Percentiles rank a stretch among this genome's conserved stretches.
These are phyloP conservation scores for Epicoccum sorghinum DNA, from an alignment of 2,329 filamentous ascomycete species.

Conservation along the genomic window DNA sequence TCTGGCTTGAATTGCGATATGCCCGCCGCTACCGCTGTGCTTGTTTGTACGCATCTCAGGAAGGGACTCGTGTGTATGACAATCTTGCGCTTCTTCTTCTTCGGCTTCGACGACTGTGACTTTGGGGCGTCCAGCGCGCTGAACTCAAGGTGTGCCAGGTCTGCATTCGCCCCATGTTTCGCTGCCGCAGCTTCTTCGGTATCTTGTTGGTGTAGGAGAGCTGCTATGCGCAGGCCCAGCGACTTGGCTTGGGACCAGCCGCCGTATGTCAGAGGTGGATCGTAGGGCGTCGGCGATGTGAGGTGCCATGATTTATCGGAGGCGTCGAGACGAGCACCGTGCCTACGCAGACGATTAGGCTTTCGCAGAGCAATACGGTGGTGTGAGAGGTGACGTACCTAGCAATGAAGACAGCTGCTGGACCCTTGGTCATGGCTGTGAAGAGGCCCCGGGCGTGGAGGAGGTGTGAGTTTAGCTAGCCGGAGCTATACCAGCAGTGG, in stretches of 20 bases:
- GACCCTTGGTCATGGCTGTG: slow-evolving; percentile 51
- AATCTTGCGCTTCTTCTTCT: slow-evolving; percentile 73
- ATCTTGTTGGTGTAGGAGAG: slow-evolving; percentile 64
- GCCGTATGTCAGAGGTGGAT: slow-evolving; percentile 91
- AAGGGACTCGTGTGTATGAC: slow-evolving; percentile 95
- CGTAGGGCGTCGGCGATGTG: slow-evolving; percentile 90
- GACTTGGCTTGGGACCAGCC: slow-evolving; percentile 88
- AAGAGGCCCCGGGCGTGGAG: slow-evolving; percentile 10
- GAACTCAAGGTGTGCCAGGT: slow-evolving; percentile 30
- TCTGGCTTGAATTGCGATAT: slow-evolving; percentile 68
- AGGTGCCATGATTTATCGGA: slow-evolving; percentile 96
- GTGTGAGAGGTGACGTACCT: slow-evolving; percentile 43
- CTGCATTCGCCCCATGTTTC: slow-evolving; percentile 24
- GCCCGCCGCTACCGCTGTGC: slow-evolving; percentile 84
- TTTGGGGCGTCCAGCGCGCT: slow-evolving; percentile 26
- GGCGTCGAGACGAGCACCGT: slow-evolving; percentile 91
- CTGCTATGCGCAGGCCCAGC: slow-evolving; percentile 83
- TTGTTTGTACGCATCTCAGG: slow-evolving; percentile 89
- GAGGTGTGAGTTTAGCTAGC: slow-evolving; percentile 12
- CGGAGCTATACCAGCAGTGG: slow-evolving; percentile 9
- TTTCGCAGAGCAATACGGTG: slow-evolving; percentile 7
- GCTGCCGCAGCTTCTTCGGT: slow-evolving; percentile 49
- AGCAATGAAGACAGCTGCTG: slow-evolving; percentile 58
- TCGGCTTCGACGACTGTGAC: slow-evolving; percentile 46
- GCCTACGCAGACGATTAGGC: slow-evolving; percentile 57